Base-by-base conservation (phyloP, 495 filamentous ascomycete genomes). In the Hypoxylon fuscum region DNA sequence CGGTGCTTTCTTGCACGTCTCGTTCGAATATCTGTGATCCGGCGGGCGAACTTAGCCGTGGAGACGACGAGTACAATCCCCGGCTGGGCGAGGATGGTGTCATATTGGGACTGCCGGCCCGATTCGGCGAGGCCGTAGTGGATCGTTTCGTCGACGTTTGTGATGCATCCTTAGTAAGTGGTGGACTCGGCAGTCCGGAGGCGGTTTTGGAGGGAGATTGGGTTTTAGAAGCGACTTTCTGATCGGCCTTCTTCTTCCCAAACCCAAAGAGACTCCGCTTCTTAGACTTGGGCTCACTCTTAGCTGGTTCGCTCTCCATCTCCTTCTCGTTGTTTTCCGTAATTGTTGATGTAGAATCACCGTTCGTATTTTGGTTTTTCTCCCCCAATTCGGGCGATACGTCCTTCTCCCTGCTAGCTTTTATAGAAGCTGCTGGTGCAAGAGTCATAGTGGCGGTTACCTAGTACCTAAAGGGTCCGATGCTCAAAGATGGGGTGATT, bases 1-100 rank as follows among this genome's bases (percentile, higher is more conserved):
- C 62, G 23, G 83, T 76, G 65, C 83, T 85, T 67, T 97, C 93
- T 72, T 97, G 93, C 11, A 97, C 93, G 74, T 90, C 88, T 64
- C 93, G 90, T 79, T 97, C 93, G 74, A 97, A 97, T 68, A 97
- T 97, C 66, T 94, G 91, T 20, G 91, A 92, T 29, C 79, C 86
- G 4, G 86, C 86, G 9, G 88, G 87, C 11, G 87, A 90, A 42
- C 83, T 79, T 40, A 88, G 72, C 34, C 84, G 79, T 3, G 87
- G 85, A 3, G 87, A 87, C 12, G 84, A 76, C 20, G 82, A 79
- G 56, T 69, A 77, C 27, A 85, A 71, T 41, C 79, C 80, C 32
- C 81, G 77, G 50, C 79, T 74, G n/a, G 83, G 74, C 8, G 81
- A 80, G 8, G 80, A 72, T 62, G 82, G 77, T 45, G 79, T 69